Base-by-base conservation (phyloP, 257 asterid genomes). In the Solanum corneliomulleri region DNA sequence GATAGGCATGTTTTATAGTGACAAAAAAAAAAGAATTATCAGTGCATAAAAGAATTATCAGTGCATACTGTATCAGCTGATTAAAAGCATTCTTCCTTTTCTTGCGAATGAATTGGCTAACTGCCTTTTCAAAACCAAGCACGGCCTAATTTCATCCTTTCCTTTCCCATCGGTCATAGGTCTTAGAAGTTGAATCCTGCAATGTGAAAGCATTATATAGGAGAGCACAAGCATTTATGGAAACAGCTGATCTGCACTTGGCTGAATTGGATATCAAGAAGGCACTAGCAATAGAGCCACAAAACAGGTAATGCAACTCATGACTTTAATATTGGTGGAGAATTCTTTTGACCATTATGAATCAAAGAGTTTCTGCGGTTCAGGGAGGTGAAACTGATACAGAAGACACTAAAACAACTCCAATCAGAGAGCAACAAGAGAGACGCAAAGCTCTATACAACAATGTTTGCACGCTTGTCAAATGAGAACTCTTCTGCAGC, bases 381-480 rank as follows among this genome's bases (percentile, higher is more conserved):
- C 89, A 94, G 98, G 94, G 98, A 93, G 91, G 90, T 94, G 90
- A 93, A 91, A 90, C 77, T 92, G 86, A 56, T 94, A 25, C 93
- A 90, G 85, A 93, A 91, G 88, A 90, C 88, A 84, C 78, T 93
- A 88, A 93, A 89, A 86, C 91, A 92, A 83, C 92, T 90, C 44
- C 89, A 91, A 88, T 93, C 88, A 25, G 95, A 93, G 89, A 91
- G 91, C 89, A 86, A 91, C 86, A 93, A 77, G 82, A 91, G 93
- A 89, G 98, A 94, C 64, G 93, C 95, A 80, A 92, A 90, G 83
- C 90, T 93, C 27, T 94, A 93, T 84, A 87, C 89, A 37, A 90
- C 93, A 27, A 93, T 94, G 92, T 91, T 94, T 81, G 69, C 94
- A 80, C 86, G 88, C 75, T 86, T 82, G 93, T 76, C 89, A 25